Base-by-base conservation (phyloP, 495 filamentous ascomycete genomes). In the Mytilinidion resinicola region DNA sequence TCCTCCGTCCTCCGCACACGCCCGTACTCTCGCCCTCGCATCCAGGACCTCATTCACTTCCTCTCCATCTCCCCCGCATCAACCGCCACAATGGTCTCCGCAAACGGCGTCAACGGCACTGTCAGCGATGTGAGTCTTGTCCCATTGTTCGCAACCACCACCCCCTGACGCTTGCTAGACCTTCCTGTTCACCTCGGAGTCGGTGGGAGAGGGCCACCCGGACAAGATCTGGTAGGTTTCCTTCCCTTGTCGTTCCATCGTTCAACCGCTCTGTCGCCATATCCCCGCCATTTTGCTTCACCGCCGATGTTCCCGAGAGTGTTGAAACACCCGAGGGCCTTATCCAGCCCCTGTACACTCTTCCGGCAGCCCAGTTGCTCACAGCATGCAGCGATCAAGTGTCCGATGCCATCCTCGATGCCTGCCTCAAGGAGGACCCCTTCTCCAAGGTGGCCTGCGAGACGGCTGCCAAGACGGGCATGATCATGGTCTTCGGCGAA, bases 401-500 rank as follows among this genome's bases (percentile, higher is more conserved):
- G 68, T 96, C 92, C 53, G 93, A 98, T 78, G 93, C 93, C 65
- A 82, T 98, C 70, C 91, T 98, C 81, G 93, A 98, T 83, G 93
- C 93, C 76, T 97, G 93, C 77, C 79, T 98, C 63, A 77, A 78
- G 57, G 87, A 90, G 73, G 93, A 98, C 73, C 93, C 93, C 48
- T 82, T 97, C 67, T 96, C 93, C 76, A 98, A 98, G 84, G 84
- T 96, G 63, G 93, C 92, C 73, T 98, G 93, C 74, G 93, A 98
- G 83, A 96, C 93, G 59, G 93, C 93, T 68, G 95, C 93, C 74
- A 98, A 98, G 89, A 98, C 93, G 66, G 84, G 84, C 74, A 96
- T 98, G 93, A 82, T 98, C 72, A 96, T 98, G 92, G 86, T 98
- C 71, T 97, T 98, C 65, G 93, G 93, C 80, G 93, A 98, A 77